Base-by-base conservation (phyloP, 805 yeast genomes). In the Nakazawaea pomicola region DNA sequence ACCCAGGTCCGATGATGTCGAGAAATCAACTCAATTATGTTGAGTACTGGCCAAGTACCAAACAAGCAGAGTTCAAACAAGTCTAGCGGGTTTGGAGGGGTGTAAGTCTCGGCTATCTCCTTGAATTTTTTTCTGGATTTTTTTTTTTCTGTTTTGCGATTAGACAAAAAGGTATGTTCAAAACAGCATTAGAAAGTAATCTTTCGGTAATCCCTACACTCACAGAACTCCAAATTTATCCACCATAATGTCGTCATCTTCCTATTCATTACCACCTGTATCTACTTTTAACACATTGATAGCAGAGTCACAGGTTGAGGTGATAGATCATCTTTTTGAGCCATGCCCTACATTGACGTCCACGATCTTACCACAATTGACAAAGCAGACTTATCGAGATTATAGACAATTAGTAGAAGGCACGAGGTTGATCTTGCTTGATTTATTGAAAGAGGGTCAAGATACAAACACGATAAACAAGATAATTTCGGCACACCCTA, bases 401-500 rank as follows among this genome's bases (percentile, higher is more conserved):
- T 2, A 61, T 68, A 2, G 64, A 84, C 38, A 17, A 30, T 0
- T n/a, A n/a, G n/a, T n/a, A n/a, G n/a, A n/a, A n/a, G n/a, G n/a
- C n/a, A n/a, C n/a, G n/a, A n/a, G n/a, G n/a, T n/a, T n/a, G n/a
- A 54, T 53, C 8, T 58, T 82, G 15, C 49, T 65, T 3, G 36
- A 46, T 11, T 58, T 42, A 21, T 15, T 20, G n/a, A 12, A 38
- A 14, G 11, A 20, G 3, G 23, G 31, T n/a, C 37, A 6, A 16
- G 32, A 23, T 10, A 18, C 20, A 12, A 31, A 23, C n/a, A 25
- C 27, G 6, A 45, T 46, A 15, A 43, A 45, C 33, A 62, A 71
- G 29, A 87, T 90, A 43, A 77, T 90, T n/a, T 80, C 86, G 1
- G 95, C 96, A 0, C 97, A 89, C 61, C 97, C 97, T 14, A 68